These are phyloP conservation scores for Nymphaea thermarum DNA, from an alignment of 164 flowering plant species.

Conservation along the genomic window DNA sequence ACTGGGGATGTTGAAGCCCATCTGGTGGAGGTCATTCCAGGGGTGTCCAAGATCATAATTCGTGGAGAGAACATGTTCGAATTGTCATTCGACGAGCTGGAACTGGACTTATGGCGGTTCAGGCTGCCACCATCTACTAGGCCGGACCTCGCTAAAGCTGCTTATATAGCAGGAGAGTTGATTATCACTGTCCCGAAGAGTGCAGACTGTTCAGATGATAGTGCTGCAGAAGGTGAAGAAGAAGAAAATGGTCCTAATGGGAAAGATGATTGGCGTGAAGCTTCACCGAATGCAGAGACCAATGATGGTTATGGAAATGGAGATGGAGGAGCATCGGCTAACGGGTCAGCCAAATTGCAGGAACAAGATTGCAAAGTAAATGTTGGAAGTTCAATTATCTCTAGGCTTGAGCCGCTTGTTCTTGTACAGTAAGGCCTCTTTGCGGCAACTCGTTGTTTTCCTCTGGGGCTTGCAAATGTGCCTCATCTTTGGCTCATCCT, in stretches of 20 bases:
- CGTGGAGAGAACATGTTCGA: constrained; percentile 22
- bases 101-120: constrained; percentile 75
- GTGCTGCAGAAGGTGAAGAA: neutral
- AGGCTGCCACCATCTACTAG: constrained; percentile 54
- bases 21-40: constrained; percentile 52
- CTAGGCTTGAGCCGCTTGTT: neutral
- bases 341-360: neutral
- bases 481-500: too few relatives aligned
- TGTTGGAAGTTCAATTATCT: neutral
- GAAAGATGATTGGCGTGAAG: neutral
- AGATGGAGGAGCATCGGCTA: neutral
- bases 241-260: neutral
- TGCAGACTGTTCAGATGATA: constrained; percentile 4
- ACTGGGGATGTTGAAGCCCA: constrained; percentile 34
- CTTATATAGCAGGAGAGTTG: constrained; percentile 50
- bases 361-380: neutral
- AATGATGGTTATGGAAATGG: neutral
- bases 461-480: neutral
- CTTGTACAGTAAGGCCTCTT: neutral
- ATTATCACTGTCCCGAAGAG: constrained; percentile 78
- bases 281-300: neutral
- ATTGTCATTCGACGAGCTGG: constrained; percentile 35
- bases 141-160: constrained; percentile 69
- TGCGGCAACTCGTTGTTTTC: neutral
- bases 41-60: constrained; percentile 63